These are phyloP conservation scores for Nakaseomyces glabratus DNA, from an alignment of 1,139 yeast species.

Conservation along the genomic window DNA sequence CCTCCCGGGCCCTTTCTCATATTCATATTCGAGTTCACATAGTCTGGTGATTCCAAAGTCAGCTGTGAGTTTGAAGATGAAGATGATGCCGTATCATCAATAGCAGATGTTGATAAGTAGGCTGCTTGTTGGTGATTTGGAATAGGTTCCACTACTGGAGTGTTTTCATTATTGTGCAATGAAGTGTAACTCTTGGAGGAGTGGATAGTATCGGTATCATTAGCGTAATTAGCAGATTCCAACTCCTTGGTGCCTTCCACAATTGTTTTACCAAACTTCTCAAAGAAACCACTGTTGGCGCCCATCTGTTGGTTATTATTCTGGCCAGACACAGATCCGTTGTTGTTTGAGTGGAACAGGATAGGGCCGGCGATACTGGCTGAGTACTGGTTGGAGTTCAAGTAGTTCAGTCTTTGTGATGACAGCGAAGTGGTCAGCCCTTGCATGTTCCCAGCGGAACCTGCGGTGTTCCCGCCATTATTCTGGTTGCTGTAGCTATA, in stretches of 20 bases:
- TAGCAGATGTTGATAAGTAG: conserved; percentile 7
- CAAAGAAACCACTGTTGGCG: conserved; percentile 27
- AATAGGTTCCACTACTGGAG: conserved; percentile 4
- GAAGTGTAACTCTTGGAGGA: conserved; percentile 5
- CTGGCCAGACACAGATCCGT: background rate
- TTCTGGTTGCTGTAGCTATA: conserved; percentile 5
- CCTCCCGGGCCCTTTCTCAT: conserved; percentile 3
- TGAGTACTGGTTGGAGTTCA: conserved; percentile 8
- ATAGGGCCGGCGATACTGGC: conserved; percentile 10
- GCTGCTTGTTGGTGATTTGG: background rate
- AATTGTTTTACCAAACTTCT: conserved; percentile 29
- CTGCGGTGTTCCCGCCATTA: conserved; percentile 1
- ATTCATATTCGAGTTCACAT: background rate
- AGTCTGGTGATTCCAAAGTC: conserved; percentile 1
- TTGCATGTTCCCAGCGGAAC: background rate
- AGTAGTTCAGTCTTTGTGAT: conserved; percentile 4
- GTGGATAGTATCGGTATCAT: background rate
- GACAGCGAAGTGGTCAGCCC: conserved; percentile 3
- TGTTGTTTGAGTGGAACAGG: conserved; percentile 6
- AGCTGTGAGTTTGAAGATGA: conserved; percentile 9
- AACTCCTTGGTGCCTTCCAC: conserved; percentile 31
- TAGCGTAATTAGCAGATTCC: conserved; percentile 14
- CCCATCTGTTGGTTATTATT: conserved; percentile 4
- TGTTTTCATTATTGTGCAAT: conserved; percentile 4
- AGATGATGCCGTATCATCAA: conserved; percentile 8